Evolutionary conservation across 202 grass and related monocot species (phyloP), one percentile per base, ranked within the genome.

Genomic region (Brachypodium distachyon): DNA sequence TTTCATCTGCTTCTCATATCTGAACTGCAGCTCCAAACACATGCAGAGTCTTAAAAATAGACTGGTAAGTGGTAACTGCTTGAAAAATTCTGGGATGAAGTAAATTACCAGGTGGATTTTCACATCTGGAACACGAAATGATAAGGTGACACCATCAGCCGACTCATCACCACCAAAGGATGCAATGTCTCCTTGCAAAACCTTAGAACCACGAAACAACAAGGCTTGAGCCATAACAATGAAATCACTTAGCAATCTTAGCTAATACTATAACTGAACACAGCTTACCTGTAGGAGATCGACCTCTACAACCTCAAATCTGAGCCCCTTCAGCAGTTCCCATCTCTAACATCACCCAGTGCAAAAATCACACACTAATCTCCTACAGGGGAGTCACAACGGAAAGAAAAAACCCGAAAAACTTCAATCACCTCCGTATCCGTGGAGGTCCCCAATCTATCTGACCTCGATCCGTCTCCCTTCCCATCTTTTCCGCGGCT

Each of bases 271-370:
- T 9, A 6, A 11, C 23, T 55, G 36, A 52, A 76, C 37, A 23
- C 53, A 83, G 49, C 61, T 88, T 88, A 98, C 89, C 84, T 72
- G 63, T 25, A 87, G 91, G 55, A 88, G 39, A 39, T 94, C 84
- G 28, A 88, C 43, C 73, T 97, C 95, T 74, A 82, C 70, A 65
- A 92, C 75, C 81, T 97, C 95, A 81, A 97, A 85, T 2, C 49
- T 82, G 56, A 81, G 42, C 75, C 78, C 83, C 72, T 87, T 86
- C 76, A 80, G 77, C 55, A 82, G 56, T 58, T 80, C 84, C 59
- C 68, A 26, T 54, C 63, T 29, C 91, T 98, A 78, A 86, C 34
- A 74, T 48, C 43, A 82, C 47, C 69, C 25, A 36, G 70, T 23
- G 12, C 48, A 89, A 39, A 58, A 56, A 73, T 64, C 48, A 37